Base-by-base conservation (phyloP, 1,284 basidiomycete genomes). In the Cutaneotrichosporon spelunceum region DNA sequence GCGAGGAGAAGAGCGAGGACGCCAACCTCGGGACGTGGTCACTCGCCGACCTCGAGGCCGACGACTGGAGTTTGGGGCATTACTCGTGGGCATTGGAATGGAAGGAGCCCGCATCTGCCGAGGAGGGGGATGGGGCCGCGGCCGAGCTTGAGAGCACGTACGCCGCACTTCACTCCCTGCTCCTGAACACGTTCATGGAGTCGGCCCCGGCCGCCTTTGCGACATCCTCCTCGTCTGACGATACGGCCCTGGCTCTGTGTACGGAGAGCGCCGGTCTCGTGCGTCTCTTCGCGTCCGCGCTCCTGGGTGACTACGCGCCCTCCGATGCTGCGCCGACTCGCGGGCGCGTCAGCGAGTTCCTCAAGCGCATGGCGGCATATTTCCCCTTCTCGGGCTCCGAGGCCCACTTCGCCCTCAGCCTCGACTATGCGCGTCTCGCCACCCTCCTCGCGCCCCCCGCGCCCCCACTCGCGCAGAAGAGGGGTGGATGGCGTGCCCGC, bases 171-270 rank as follows among this genome's bases (percentile, higher is more conserved):
- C 85, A 92, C 69, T 83, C 90, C 0, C 87, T 87, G 3, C 80
- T 96, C 6, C 81, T 90, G 1, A 86, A 90, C 7, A 88, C 88
- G 0, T 91, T 92, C 75, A 83, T 96, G 24, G 93, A 96, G 75
- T 85, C 85, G 64, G 90, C 91, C 1, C 90, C 93, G 2, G 74
- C 84, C 10, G 89, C 89, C 2, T 93, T 94, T 27, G 76, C 84
- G 86, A 9, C 87, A 87, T 2, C n/a, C n/a, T n/a, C n/a, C n/a
- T n/a, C 71, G 3, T 59, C 68, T 1, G 71, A 75, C 56, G 73
- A 76, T 16, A 66, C 70, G 2, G 86, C 91, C 61, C 74, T 88
- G 13, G 83, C 85, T 53, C 83, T 89, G 52, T 82, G 93, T 21
- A 66, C 83, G 9, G 83, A 85, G 0, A 83, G 88, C 7, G 81